Conservation (phyloP, 352 stramenopile species). For the Pythium volutum region DNA sequence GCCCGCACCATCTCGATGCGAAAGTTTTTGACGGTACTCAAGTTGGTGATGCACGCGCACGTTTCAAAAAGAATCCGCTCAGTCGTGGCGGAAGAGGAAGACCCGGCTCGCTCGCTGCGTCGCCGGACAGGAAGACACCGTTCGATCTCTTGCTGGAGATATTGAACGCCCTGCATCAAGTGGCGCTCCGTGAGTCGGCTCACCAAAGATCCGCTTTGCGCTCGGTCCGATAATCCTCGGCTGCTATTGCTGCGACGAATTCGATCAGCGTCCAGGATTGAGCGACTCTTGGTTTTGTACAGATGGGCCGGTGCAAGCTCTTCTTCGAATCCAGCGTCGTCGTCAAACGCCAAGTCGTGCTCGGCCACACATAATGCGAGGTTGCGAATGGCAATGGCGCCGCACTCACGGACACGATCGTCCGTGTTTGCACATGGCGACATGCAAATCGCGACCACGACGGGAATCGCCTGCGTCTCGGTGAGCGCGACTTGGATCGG, state of each 20-base stretch:
- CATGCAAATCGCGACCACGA: conserved; percentile 57
- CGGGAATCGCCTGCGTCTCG: conserved; percentile 61
- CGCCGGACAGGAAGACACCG: conserved; percentile 16
- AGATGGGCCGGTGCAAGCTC: not conserved
- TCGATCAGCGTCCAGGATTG: not conserved
- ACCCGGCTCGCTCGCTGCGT: not conserved
- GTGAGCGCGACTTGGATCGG: conserved; percentile 49
- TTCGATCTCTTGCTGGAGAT: conserved; percentile 59
- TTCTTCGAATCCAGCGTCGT: conserved; percentile 18
- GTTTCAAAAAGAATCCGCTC: conserved; percentile 55
- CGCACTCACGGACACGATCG: conserved; percentile 46
- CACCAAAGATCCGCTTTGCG: not conserved
- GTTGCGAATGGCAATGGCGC: conserved; percentile 59
- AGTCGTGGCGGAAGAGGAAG: not conserved
- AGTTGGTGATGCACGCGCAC: conserved; percentile 58
- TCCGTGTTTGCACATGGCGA: conserved; percentile 19
- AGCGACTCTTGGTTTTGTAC: not conserved
- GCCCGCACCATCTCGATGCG: conserved; percentile 52
- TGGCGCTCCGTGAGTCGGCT: conserved; percentile 48
- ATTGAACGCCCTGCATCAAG: conserved; percentile 50
- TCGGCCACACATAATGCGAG: conserved; percentile 63
- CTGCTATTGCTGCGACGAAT: not conserved
- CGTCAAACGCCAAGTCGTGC: conserved; percentile 55
- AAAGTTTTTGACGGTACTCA: conserved; percentile 62
- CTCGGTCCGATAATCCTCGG: not conserved